These are phyloP conservation scores for Puccinia horiana DNA, from an alignment of 1,284 basidiomycete genomes.

Conservation along the genomic window DNA sequence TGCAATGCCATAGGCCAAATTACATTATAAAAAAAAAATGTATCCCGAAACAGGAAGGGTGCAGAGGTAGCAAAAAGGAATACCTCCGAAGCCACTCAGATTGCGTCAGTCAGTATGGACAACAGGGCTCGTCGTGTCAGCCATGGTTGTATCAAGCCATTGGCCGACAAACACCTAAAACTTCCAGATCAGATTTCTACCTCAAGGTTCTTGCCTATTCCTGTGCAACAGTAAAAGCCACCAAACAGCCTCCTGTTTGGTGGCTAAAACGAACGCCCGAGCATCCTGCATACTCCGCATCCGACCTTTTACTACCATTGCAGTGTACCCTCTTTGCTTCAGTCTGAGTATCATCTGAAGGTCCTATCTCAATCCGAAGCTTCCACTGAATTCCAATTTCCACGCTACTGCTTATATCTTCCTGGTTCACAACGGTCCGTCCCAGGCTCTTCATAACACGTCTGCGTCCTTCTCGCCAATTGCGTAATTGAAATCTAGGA, in stretches of 20 bases:
- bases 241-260: conserved; percentile 6
- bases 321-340: neutral
- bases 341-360: conserved; percentile 20
- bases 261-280: conserved; percentile 35
- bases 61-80: conserved; percentile 27
- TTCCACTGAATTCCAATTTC: conserved; percentile 47
- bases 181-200: conserved; percentile 32
- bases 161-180: conserved; percentile 15
- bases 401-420: conserved; percentile 36
- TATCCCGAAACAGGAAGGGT: neutral
- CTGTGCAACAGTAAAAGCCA: neutral
- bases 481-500: conserved; percentile 47
- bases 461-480: conserved; percentile 49
- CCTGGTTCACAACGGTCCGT: conserved; percentile 40
- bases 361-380: conserved; percentile 46
- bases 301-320: neutral
- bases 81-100: conserved; percentile 29
- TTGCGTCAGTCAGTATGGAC: conserved; percentile 21
- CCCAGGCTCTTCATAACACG: conserved; percentile 47
- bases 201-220: conserved; percentile 29
- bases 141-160: conserved; percentile 17
- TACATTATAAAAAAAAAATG: too few relatives aligned
- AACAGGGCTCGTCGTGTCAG: conserved; percentile 26
- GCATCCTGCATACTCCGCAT: conserved; percentile 26
- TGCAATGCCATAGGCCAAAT: too few relatives aligned